Base-by-base conservation (phyloP, 495 filamentous ascomycete species). In the Penicillium steckii region DNA sequence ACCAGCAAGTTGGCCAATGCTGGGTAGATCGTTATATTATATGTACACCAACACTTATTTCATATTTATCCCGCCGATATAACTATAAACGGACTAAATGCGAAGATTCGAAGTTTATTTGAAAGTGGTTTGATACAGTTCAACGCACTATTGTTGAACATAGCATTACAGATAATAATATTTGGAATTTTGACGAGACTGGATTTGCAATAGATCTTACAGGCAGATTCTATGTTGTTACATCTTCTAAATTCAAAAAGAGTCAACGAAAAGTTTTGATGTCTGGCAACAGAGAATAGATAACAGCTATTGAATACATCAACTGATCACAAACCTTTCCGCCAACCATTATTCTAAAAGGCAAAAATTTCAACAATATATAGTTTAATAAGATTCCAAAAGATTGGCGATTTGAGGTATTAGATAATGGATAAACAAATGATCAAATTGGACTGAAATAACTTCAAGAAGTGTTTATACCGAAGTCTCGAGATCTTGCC, bases 171-270 rank as follows among this genome's bases (percentile, higher is more conserved):
- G 47, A 68, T 25, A 61, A 66, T 38, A 67, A 78, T 65, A 68
- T 72, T 44, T 76, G 72, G 49, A 79, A 77, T 54, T 77, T 79
- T 61, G 67, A 79, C 56, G 65, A 80, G 58, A 73, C 67, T 50
- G 61, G 71, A 48, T 68, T 77, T 64, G 37, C 64, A 44, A 77
- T 80, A 47, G 68, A 69, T 18, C 43, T 73, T 27, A 62, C 68
- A 51, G 33, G 44, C 4, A 56, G 54, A 35, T 44, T 37, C 26
- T 61, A 62, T 49, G 65, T 73, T 45, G 64, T 44, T 43, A 43
- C 38, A n/a, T n/a, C n/a, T n/a, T n/a, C n/a, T n/a, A n/a, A n/a
- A n/a, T n/a, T 42, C 9, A 21, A 12, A 12, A 15, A 9, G 41
- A 24, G 41, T 21, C 9, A 24, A 23, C n/a, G 41, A 24, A 12